phyloP scores from a whole-genome alignment of 257 asterid genomes.

The Ilex aquifolium region DNA sequence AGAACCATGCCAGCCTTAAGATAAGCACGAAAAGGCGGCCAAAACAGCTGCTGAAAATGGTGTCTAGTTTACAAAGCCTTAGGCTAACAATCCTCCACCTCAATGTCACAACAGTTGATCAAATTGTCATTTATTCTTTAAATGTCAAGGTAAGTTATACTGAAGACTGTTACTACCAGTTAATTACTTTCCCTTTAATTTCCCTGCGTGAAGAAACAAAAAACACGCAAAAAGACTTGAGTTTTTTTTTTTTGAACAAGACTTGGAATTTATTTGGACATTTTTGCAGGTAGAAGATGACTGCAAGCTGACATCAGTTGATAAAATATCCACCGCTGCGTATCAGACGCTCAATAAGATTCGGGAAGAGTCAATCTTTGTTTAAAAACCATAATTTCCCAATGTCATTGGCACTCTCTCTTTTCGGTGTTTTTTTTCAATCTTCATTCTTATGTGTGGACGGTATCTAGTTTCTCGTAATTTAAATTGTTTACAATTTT shows the following conservation, averaged over 20 bases:
- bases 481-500: no score
- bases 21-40: constrained; percentile 26
- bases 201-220: neutral
- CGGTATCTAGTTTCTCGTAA: no score
- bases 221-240: neutral
- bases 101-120: constrained; percentile 28
- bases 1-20: constrained; percentile 35
- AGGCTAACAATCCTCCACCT: constrained; percentile 35
- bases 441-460: no score
- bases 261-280: neutral
- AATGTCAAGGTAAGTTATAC: constrained; percentile 27
- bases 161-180: neutral
- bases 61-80: constrained; percentile 28
- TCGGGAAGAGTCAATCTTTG: constrained; percentile 13
- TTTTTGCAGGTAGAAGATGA: constrained; percentile 34
- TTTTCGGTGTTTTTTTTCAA: no score
- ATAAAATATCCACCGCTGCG: constrained; percentile 38
- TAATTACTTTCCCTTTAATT: neutral
- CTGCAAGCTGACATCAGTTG: constrained; percentile 26
- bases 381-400: no score
- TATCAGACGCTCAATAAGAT: constrained; percentile 21
- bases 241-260: neutral
- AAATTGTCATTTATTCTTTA: constrained; percentile 25
- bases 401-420: no score
- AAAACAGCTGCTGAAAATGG: constrained; percentile 24